Percentiles rank a stretch among this genome's conserved stretches.
These are phyloP conservation scores for Ananas comosus DNA, from an alignment of 176 grass and related monocot genomes.

Conservation along the genomic window DNA sequence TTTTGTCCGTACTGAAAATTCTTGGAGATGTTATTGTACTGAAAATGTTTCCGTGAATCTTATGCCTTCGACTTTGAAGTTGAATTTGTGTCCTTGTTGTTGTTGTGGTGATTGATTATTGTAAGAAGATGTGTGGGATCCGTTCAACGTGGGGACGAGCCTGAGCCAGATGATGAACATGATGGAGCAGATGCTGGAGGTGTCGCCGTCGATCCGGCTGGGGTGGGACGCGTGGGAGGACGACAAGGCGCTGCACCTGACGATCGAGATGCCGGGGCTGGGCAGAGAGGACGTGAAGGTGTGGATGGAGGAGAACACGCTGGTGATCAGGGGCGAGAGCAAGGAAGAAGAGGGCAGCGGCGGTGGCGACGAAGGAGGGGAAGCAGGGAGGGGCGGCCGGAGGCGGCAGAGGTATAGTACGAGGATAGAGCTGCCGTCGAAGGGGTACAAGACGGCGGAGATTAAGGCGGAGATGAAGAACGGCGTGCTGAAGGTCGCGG, in stretches of 20 bases:
- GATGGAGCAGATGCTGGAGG: conserved; percentile 32
- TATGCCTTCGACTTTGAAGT: not conserved
- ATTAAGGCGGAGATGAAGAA: conserved; percentile 36
- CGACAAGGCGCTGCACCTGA: conserved; percentile 24
- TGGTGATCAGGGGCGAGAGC: not conserved
- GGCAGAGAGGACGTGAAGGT: conserved; percentile 29
- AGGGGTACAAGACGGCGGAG: conserved; percentile 25
- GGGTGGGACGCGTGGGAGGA: conserved; percentile 39
- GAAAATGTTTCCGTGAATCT: not conserved
- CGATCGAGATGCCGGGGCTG: conserved; percentile 33
- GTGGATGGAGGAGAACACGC: not conserved
- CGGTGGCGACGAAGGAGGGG: conserved; percentile 1
- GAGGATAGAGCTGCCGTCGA: conserved; percentile 23
- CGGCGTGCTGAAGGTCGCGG: conserved; percentile 27
- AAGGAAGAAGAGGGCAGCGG: conserved; percentile 27
- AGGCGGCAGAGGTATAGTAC: conserved; percentile 20
- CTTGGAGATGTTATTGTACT: no score
- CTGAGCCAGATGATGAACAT: conserved; percentile 25
- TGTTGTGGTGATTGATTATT: no score
- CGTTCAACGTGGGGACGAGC: conserved; percentile 20
- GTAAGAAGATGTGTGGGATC: conserved; percentile 27
- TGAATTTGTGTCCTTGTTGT: no score
- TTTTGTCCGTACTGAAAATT: no score
- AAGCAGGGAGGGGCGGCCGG: conserved; percentile 8
- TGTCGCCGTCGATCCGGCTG: conserved; percentile 5